These are phyloP conservation scores for Hypoxylon sp. DNA, from an alignment of 2,329 filamentous ascomycete species.

Conservation along the genomic window DNA sequence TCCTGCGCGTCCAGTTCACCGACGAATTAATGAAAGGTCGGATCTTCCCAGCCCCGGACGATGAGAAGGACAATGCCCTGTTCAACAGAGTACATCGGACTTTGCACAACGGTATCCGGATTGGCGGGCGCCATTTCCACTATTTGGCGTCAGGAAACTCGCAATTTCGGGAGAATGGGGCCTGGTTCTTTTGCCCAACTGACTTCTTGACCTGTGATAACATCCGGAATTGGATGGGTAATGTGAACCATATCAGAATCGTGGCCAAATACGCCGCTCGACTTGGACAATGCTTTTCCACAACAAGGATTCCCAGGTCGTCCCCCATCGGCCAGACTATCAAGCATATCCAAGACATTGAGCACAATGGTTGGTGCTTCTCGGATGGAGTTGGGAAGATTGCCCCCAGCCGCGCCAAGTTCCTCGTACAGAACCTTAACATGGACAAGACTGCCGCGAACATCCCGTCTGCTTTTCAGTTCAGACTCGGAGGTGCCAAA, in stretches of 20 bases:
- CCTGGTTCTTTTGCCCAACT: conserved; percentile 89
- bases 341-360: conserved; percentile 76
- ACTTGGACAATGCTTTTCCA: conserved; percentile 95
- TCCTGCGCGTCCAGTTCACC: conserved; percentile 89
- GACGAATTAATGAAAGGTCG: conserved; percentile 78
- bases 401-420: conserved; percentile 79
- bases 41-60: conserved; percentile 67
- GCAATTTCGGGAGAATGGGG: conserved; percentile 90
- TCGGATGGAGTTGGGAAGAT: conserved; percentile 95
- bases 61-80: conserved; percentile 73
- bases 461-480: conserved; percentile 87
- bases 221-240: conserved; percentile 89
- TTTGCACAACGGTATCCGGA: conserved; percentile 80
- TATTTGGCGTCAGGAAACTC: conserved; percentile 97
- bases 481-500: conserved; percentile 92
- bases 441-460: conserved; percentile 62
- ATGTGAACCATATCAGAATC: conserved; percentile 82
- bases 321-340: conserved; percentile 70
- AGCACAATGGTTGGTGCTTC: conserved; percentile 77
- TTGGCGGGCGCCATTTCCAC: conserved; percentile 85
- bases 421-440: conserved; percentile 78
- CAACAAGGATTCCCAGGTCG: conserved; percentile 79
- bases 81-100: conserved; percentile 80
- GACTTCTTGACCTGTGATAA: conserved; percentile 75
- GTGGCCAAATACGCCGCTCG: conserved; percentile 93